phyloP scores from a whole-genome alignment of 176 grass and related monocot species.

The Elaeis guineensis region DNA sequence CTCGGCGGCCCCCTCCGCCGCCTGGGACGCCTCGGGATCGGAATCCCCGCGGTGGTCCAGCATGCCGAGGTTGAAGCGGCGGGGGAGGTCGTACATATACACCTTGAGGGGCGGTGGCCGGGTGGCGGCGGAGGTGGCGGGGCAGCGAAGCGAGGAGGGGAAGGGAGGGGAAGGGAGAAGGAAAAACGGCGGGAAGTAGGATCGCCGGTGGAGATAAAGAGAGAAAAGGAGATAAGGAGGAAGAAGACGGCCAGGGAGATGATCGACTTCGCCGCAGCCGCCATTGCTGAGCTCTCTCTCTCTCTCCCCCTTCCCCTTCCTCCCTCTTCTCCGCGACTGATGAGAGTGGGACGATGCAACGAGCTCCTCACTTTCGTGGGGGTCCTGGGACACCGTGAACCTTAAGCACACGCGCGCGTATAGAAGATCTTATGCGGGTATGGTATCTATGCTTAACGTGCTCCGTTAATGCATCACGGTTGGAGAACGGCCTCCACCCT shows the following conservation, averaged over 20 bases:
- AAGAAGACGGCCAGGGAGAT: slow-evolving; percentile 24
- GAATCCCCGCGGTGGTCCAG: slow-evolving; percentile 15
- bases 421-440: too few species aligned
- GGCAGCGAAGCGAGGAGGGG: slow-evolving; percentile 3
- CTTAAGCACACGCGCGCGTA: too few species aligned
- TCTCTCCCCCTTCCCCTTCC: too few species aligned
- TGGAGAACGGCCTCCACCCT: too few species aligned
- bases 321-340: too few species aligned
- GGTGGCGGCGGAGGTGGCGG: not conserved
- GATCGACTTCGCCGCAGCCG: slow-evolving; percentile 10
- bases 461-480: too few species aligned
- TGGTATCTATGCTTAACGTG: too few species aligned
- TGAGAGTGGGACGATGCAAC: too few species aligned
- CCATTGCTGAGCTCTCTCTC: not conserved
- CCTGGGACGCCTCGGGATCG: slow-evolving; percentile 1
- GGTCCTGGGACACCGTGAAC: too few species aligned
- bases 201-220: slow-evolving; percentile 29
- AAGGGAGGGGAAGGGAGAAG: slow-evolving; percentile 6
- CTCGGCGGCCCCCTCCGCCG: not conserved
- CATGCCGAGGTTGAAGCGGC: slow-evolving; percentile 80
- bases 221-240: slow-evolving; percentile 28
- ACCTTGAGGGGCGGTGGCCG: slow-evolving; percentile 29
- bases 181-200: slow-evolving; percentile 24
- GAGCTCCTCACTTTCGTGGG: too few species aligned
- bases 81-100: slow-evolving; percentile 81